Evolutionary conservation across 2,329 filamentous ascomycete genomes (phyloP).

Genomic region (Ceratocystis diversiconidia): DNA sequence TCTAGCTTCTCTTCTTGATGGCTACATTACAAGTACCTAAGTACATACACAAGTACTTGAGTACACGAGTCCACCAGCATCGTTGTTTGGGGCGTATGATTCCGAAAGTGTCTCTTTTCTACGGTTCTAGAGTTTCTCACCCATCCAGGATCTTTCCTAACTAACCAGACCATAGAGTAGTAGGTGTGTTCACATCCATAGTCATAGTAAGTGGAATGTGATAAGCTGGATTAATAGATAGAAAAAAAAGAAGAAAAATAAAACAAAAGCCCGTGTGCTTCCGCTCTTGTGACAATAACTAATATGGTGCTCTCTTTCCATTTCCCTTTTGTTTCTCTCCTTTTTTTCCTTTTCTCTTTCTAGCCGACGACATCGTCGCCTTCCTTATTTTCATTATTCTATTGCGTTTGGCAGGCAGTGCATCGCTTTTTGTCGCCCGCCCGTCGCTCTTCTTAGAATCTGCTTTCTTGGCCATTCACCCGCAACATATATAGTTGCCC

Average conservation of each 20-base stretch:
- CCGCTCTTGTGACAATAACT: not conserved
- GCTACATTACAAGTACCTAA: not conserved
- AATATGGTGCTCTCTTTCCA: not conserved
- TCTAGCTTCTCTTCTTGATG: not conserved
- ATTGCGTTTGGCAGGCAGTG: not conserved
- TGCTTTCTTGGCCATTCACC: not conserved
- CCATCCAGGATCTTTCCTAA: conserved; percentile 2
- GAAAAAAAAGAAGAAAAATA: not conserved
- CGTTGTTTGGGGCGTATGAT: not conserved
- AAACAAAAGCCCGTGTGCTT: conserved; percentile 1
- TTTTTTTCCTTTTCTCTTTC: not conserved
- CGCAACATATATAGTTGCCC: not conserved
- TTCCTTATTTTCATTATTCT: not conserved
- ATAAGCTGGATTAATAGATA: not conserved
- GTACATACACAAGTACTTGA: not conserved
- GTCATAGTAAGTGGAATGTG: not conserved
- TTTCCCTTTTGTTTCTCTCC: not conserved
- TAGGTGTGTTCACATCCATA: not conserved
- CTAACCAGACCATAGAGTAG: not conserved
- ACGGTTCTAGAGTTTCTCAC: not conserved
- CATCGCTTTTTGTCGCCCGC: not conserved
- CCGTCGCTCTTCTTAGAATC: not conserved
- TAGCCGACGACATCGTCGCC: not conserved
- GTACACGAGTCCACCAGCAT: not conserved
- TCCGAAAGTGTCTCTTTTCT: conserved; percentile 3